phyloP scores from a whole-genome alignment of 2,329 filamentous ascomycete genomes.

The Calonectria pteridis region DNA sequence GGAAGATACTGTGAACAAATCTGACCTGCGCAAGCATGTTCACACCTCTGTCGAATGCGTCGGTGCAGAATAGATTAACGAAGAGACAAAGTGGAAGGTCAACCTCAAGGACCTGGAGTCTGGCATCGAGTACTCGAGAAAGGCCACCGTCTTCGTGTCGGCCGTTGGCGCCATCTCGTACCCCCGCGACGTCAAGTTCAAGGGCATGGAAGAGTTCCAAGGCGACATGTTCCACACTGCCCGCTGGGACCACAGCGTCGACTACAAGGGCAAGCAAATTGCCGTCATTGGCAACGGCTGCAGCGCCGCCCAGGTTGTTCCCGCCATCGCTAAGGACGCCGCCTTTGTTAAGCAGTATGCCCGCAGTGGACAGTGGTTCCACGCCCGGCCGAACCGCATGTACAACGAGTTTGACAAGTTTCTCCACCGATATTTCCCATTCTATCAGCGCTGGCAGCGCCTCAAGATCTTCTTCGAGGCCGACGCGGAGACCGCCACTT shows the following conservation, averaged over 20 bases:
- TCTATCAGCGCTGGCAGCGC: slow-evolving; percentile 17
- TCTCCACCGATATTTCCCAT: slow-evolving; percentile 15
- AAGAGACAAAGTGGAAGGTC: slow-evolving; percentile 35
- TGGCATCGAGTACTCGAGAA: slow-evolving; percentile 30
- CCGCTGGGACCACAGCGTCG: slow-evolving; percentile 47
- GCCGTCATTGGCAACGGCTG: slow-evolving; percentile 54
- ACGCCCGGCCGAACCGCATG: slow-evolving; percentile 22
- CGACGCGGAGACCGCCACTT: slow-evolving; percentile 25
- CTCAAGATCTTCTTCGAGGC: slow-evolving; percentile 27
- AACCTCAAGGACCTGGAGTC: slow-evolving; percentile 33
- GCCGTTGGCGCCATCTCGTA: slow-evolving; percentile 45
- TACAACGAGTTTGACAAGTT: slow-evolving; percentile 24
- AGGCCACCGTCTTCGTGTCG: slow-evolving; percentile 41
- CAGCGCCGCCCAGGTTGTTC: slow-evolving; percentile 52
- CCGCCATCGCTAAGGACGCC: slow-evolving; percentile 45
- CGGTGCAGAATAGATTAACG: slow-evolving; percentile 38
- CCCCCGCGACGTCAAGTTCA: slow-evolving; percentile 43
- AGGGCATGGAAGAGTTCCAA: slow-evolving; percentile 48
- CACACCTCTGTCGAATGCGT: slow-evolving; percentile 34
- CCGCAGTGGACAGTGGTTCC: slow-evolving; percentile 37
- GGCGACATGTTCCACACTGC: slow-evolving; percentile 52
- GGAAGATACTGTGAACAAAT: slow-evolving; percentile 36
- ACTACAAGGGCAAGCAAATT: slow-evolving; percentile 48
- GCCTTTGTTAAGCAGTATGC: slow-evolving; percentile 32
- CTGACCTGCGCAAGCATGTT: slow-evolving; percentile 41